Evolutionary conservation across 768 basidiomycete species (phyloP).

Genomic region (Termitomyces heimii): DNA sequence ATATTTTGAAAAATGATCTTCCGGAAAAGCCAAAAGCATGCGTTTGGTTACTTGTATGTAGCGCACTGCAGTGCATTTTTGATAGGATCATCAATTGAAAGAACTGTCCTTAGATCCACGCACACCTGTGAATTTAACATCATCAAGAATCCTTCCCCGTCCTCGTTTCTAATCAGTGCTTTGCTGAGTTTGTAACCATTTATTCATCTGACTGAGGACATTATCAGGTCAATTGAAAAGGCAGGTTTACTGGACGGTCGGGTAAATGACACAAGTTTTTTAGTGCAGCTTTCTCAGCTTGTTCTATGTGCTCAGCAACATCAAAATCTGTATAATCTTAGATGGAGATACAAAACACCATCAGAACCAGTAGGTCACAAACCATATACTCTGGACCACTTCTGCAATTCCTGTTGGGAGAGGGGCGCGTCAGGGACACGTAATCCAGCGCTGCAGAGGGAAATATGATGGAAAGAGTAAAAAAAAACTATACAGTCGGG

Average conservation of each 20-base stretch:
- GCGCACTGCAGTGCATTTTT: conserved; percentile 69
- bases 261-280: conserved; percentile 13
- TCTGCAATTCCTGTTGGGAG: no score
- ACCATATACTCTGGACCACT: no score
- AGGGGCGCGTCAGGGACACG: no score
- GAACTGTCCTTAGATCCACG: conserved; percentile 49
- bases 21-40: no score
- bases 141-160: background rate
- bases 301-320: conserved; percentile 7
- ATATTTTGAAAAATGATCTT: no score
- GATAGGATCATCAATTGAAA: conserved; percentile 76
- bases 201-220: conserved; percentile 62
- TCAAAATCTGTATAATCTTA: conserved; percentile 2
- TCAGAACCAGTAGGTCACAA: conserved; percentile 22
- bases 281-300: conserved; percentile 22
- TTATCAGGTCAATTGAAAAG: conserved; percentile 64
- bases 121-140: conserved; percentile 45
- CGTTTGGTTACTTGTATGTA: conserved; percentile 36
- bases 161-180: conserved; percentile 44
- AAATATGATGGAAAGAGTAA: no score
- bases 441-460: no score
- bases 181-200: conserved; percentile 59
- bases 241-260: conserved; percentile 28
- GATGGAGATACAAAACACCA: conserved; percentile 12
- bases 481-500: no score